Conservation (phyloP, 2,329 filamentous ascomycete species). For the Aspergillus eucalypticola region DNA sequence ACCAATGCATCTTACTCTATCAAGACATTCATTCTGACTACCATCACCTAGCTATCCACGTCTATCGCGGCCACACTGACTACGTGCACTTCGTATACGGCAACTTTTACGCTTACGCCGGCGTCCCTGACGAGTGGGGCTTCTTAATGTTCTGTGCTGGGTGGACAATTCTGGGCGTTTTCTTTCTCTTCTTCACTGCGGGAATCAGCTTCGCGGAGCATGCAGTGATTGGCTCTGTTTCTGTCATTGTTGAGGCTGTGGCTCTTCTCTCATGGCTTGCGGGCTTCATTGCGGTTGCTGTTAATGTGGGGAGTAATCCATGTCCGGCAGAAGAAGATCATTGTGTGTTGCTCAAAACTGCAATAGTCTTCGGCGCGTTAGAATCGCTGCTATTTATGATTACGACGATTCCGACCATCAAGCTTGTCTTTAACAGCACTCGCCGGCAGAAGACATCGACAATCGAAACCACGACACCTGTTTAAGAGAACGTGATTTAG, state of each 20-base stretch:
- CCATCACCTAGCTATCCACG: neutral
- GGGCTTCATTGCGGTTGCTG: neutral
- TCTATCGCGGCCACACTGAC: neutral
- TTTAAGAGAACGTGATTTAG: neutral
- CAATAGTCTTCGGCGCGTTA: neutral
- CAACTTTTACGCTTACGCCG: neutral
- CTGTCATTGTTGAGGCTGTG: neutral
- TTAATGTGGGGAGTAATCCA: neutral
- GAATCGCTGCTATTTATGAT: neutral
- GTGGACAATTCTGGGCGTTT: neutral
- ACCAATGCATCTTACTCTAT: neutral
- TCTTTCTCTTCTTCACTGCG: neutral
- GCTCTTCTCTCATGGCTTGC: neutral
- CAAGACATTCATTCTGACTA: neutral
- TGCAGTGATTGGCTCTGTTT: neutral
- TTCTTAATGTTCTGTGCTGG: neutral
- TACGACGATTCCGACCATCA: neutral
- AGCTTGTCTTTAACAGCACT: neutral
- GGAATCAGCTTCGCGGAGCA: neutral
- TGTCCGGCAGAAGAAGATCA: neutral
- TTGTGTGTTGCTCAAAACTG: neutral
- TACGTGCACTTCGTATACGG: neutral
- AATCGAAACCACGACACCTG: neutral
- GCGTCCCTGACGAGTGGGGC: neutral
- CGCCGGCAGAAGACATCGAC: neutral